Conservation (phyloP, 2,329 filamentous ascomycete genomes). For the Leptographium radiaticola region DNA sequence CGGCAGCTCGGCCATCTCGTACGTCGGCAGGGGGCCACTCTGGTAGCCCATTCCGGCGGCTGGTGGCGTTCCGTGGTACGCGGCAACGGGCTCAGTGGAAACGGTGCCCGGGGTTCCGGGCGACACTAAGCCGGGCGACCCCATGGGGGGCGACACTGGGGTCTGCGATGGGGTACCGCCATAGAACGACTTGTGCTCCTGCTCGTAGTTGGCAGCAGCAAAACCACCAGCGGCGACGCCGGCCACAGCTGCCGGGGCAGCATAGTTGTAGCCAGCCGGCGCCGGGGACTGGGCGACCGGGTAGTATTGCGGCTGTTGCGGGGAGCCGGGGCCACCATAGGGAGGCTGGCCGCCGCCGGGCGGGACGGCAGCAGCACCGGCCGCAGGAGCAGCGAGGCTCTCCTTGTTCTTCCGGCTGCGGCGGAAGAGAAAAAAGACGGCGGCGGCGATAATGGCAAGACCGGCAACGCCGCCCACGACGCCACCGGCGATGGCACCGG, state of each 20-base stretch:
- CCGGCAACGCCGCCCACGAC: conserved; percentile 19
- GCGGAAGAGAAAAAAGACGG: conserved; percentile 18
- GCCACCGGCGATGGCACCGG: conserved; percentile 19
- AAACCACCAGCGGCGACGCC: not conserved
- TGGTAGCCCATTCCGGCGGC: conserved; percentile 10
- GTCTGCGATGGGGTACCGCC: not conserved
- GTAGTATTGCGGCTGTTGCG: conserved; percentile 7
- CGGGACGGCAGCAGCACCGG: conserved; percentile 3
- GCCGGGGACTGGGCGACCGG: not conserved
- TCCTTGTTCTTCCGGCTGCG: conserved; percentile 6
- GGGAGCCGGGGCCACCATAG: not conserved
- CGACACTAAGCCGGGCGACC: not conserved
- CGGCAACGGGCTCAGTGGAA: not conserved
- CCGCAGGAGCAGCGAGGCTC: not conserved
- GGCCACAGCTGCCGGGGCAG: not conserved
- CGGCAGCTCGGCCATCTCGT: conserved; percentile 18
- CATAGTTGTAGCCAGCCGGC: not conserved
- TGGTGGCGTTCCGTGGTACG: conserved; percentile 1
- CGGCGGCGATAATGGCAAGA: conserved; percentile 16
- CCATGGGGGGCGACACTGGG: not conserved
- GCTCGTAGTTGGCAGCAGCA: not conserved
- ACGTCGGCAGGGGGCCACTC: conserved; percentile 11
- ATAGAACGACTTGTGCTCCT: not conserved
- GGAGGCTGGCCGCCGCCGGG: not conserved
- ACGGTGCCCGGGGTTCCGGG: not conserved